Evolutionary conservation across 352 stramenopile genomes (phyloP).

Genomic region (Globisporangium nunn): DNA sequence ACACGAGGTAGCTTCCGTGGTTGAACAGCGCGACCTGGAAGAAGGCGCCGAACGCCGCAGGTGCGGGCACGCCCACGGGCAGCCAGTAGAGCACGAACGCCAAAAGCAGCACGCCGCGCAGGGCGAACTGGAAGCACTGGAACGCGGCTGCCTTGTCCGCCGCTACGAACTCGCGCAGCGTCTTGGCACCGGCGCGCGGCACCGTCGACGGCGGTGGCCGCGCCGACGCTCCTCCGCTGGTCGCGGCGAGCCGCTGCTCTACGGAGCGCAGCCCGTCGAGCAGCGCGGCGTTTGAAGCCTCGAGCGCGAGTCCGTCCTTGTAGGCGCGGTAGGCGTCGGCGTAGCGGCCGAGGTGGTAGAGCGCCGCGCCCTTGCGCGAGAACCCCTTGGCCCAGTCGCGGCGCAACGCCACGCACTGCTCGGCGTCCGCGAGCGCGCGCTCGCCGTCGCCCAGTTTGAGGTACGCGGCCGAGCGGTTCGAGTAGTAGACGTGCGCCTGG

Average conservation of each 20-base stretch:
- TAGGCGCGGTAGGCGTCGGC: conserved; percentile 72
- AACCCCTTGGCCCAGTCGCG: conserved; percentile 84
- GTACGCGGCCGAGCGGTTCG: conserved; percentile 80
- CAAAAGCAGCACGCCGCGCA: conserved; percentile 58
- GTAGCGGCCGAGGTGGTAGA: conserved; percentile 59
- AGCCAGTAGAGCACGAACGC: conserved; percentile 75
- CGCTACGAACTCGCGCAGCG: conserved; percentile 38
- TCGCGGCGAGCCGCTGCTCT: conserved; percentile 36
- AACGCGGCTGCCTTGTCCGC: conserved; percentile 65
- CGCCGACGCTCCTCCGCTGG: background rate
- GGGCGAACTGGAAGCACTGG: conserved; percentile 56
- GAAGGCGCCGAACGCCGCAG: conserved; percentile 56
- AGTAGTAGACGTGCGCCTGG: conserved; percentile 68
- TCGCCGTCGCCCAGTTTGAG: conserved; percentile 70
- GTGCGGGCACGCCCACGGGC: conserved; percentile 31
- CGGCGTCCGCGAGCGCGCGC: conserved; percentile 67
- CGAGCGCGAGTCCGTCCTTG: conserved; percentile 61
- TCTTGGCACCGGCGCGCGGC: conserved; percentile 17
- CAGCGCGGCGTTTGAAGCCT: conserved; percentile 57
- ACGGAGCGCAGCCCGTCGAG: conserved; percentile 60
- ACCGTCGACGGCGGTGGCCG: conserved; percentile 8
- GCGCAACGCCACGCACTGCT: conserved; percentile 70
- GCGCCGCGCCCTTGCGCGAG: conserved; percentile 72
- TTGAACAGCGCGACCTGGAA: conserved; percentile 81
- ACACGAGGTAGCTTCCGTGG: conserved; percentile 71